Conservation (phyloP, 2,329 filamentous ascomycete genomes). For the Rhytidhysteron rufulum region DNA sequence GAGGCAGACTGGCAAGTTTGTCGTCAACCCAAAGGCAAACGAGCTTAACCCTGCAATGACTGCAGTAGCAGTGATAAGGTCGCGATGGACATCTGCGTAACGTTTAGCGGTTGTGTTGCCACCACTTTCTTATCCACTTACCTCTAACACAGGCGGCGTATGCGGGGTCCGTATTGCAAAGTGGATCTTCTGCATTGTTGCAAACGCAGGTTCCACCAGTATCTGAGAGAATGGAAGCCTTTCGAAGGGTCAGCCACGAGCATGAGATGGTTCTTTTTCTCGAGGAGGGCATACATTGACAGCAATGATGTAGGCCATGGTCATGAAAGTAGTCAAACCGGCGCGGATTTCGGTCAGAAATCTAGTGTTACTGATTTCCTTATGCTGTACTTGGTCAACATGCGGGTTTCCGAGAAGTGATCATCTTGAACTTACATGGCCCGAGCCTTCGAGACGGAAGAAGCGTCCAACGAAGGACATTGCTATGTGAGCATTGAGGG, state of each 20-base stretch:
- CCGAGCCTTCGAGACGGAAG: conserved; percentile 77
- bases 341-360: conserved; percentile 83
- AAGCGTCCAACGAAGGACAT: conserved; percentile 36
- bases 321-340: conserved; percentile 66
- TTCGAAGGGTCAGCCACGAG: conserved; percentile 17
- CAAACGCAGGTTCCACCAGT: conserved; percentile 75
- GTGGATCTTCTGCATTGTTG: conserved; percentile 39
- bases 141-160: conserved; percentile 58
- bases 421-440: conserved; percentile 62
- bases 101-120: neutral
- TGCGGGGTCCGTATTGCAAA: conserved; percentile 53
- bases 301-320: conserved; percentile 69
- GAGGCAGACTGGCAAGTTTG: conserved; percentile 59
- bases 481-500: conserved; percentile 10
- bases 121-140: conserved; percentile 5
- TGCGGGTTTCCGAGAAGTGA: neutral
- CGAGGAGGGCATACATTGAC: conserved; percentile 59
- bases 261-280: conserved; percentile 50
- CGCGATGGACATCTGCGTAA: conserved; percentile 58
- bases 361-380: conserved; percentile 68
- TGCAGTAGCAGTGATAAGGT: conserved; percentile 79
- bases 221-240: conserved; percentile 44
- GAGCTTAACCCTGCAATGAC: conserved; percentile 74
- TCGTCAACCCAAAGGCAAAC: conserved; percentile 75
- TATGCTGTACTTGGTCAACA: conserved; percentile 46